phyloP scores from a whole-genome alignment of 139 green algal genomes.

The Spirogloea muscicola region DNA sequence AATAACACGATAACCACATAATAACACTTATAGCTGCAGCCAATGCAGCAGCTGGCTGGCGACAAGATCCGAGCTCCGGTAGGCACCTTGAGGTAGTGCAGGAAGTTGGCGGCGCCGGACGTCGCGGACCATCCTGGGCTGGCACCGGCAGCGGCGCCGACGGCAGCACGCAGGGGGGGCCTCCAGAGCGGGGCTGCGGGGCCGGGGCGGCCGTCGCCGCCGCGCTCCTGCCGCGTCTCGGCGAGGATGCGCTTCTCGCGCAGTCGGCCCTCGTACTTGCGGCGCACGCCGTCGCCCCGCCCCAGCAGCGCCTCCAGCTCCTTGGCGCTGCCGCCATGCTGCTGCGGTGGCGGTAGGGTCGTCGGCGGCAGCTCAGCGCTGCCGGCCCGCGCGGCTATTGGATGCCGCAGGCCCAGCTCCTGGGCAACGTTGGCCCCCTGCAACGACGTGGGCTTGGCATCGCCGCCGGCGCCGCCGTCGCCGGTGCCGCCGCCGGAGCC shows the following conservation, averaged over 20 bases:
- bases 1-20: too few species aligned
- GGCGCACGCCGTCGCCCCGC: slow-evolving; percentile 4
- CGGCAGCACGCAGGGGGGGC: too few species aligned
- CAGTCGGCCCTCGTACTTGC: slow-evolving; percentile 24
- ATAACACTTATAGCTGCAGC: too few species aligned
- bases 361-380: background rate
- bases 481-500: background rate
- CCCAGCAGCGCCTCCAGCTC: slow-evolving; percentile 24
- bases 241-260: slow-evolving; percentile 28
- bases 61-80: too few species aligned
- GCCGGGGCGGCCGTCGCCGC: too few species aligned
- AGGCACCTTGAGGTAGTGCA: too few species aligned
- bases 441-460: too few species aligned
- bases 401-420: background rate
- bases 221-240: slow-evolving; percentile 14
- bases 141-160: too few species aligned
- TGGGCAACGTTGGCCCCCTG: background rate
- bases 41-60: too few species aligned
- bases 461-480: background rate
- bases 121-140: too few species aligned
- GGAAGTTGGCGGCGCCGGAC: too few species aligned
- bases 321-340: background rate
- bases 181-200: too few species aligned
- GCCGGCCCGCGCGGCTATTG: background rate
- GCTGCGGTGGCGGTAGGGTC: background rate